Evolutionary conservation across 352 stramenopile genomes (phyloP).

Genomic region (Pythium aquatile): DNA sequence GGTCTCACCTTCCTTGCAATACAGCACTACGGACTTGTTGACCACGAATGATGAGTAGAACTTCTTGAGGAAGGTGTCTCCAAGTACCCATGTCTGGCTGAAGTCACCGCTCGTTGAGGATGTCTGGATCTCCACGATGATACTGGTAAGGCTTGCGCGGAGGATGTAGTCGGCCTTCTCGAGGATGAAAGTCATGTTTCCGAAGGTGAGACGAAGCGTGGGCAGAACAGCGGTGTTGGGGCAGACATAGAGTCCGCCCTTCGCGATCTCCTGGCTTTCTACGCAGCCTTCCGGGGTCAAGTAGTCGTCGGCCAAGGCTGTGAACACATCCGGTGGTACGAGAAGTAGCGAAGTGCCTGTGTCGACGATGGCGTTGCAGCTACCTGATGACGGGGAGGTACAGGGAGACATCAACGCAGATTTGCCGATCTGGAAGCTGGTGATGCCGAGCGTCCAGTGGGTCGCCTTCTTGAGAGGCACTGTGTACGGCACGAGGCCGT

Average conservation of each 20-base stretch:
- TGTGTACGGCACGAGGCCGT: slow-evolving; percentile 43
- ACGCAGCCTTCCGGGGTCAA: slow-evolving; percentile 37
- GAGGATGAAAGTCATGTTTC: slow-evolving; percentile 56
- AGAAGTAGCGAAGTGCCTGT: slow-evolving; percentile 40
- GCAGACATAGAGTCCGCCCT: slow-evolving; percentile 59
- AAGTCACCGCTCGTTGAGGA: slow-evolving; percentile 24
- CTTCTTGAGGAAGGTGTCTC: slow-evolving; percentile 72
- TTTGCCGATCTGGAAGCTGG: slow-evolving; percentile 47
- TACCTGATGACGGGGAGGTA: slow-evolving; percentile 9
- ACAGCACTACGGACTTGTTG: slow-evolving; percentile 61
- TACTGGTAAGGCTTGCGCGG: slow-evolving; percentile 3
- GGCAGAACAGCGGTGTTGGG: slow-evolving; percentile 43
- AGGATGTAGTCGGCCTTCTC: slow-evolving; percentile 56
- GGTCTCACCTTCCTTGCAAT: slow-evolving; percentile 50
- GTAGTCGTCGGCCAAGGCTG: slow-evolving; percentile 41
- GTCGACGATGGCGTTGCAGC: slow-evolving; percentile 37
- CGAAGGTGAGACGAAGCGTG: slow-evolving; percentile 51
- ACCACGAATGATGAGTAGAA: slow-evolving; percentile 76
- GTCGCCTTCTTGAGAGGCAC: slow-evolving; percentile 47
- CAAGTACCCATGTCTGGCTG: slow-evolving; percentile 69
- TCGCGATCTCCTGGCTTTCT: slow-evolving; percentile 22
- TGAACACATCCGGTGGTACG: slow-evolving; percentile 33
- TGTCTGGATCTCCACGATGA: slow-evolving; percentile 29
- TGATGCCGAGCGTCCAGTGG: slow-evolving; percentile 78
- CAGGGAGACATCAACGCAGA: slow-evolving; percentile 42